Evolutionary conservation across 164 flowering plant species (phyloP), one percentile per base, ranked within the genome.

Genomic region (Kalanchoe fedtschenkoi): DNA sequence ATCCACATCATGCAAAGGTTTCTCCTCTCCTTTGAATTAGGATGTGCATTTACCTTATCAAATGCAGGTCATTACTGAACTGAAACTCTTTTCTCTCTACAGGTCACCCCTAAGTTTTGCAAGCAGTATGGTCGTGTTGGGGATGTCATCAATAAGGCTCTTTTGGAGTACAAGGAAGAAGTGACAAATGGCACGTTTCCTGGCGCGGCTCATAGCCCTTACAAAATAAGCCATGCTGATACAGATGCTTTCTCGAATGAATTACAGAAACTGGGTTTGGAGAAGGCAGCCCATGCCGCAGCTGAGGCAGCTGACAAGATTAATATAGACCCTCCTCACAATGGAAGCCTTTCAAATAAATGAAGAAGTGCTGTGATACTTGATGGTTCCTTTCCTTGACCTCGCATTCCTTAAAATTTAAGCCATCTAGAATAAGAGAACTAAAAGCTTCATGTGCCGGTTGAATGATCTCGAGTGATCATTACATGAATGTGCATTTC

Each of bases 1-100:
- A 90, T 66, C 97, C 99, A 5, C 99, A 85, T 68, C 97, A 93
- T 74, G 99, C 97, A 21, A 93, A 90, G 89, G 98, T 89, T 26
- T 28, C 58, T 46, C 21, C 15, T 21, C 8, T 26, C 58, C 39
- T 15, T 0, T 22, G 6, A 9, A 38, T 21, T 30, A 41, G 10
- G 24, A 30, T n/a, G 13, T 29, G 46, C 1, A 1, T 13, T 61
- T 21, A 2, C 54, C 46, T 11, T 15, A 19, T 10, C 19, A 39
- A 5, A 32, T 55, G 39, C 13, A 15, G 63, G 42, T 32, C 17
- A n/a, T n/a, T n/a, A 19, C 32, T 2, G 0, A 30, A 5, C 29
- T 24, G 44, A 10, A 6, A 29, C n/a, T 34, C 37, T 28, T 54
- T 47, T 24, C 10, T 37, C 61, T 66, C 2, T 70, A 55, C 82